A percentile compares a stretch with the other conserved stretches of the same genome.
These are phyloP conservation scores for Pichia heedii DNA, from an alignment of 805 yeast species.

Conservation along the genomic window DNA sequence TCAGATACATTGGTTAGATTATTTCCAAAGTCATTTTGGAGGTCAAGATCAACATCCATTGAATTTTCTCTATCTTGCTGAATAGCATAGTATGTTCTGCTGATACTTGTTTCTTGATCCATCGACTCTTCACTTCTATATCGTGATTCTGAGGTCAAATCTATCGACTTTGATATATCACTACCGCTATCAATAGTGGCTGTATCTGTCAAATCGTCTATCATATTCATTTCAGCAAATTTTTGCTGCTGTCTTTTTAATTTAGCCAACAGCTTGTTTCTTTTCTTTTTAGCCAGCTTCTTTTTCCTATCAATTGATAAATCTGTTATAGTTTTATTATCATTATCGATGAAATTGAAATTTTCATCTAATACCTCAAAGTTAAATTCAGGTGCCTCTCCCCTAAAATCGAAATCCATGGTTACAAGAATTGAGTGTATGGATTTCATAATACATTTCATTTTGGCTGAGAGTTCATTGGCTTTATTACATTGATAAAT, in stretches of 20 bases:
- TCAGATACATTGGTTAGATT: background rate
- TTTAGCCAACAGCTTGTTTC: constrained; percentile 63
- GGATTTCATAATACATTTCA: constrained; percentile 4
- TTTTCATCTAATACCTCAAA: constrained; percentile 11
- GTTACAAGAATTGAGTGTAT: constrained; percentile 1
- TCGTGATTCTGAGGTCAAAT: background rate
- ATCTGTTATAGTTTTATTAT: constrained; percentile 18
- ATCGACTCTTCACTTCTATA: background rate
- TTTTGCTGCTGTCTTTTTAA: constrained; percentile 70
- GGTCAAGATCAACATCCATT: background rate
- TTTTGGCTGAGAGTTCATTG: constrained; percentile 3
- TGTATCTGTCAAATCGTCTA: constrained; percentile 20
- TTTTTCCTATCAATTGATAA: constrained; percentile 51
- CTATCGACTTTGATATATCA: background rate
- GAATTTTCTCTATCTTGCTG: no score
- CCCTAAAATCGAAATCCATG: background rate
- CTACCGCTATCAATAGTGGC: background rate
- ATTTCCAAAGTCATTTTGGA: background rate
- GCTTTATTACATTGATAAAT: constrained; percentile 4
- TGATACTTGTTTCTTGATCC: no score
- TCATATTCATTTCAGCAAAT: constrained; percentile 50
- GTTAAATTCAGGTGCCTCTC: constrained; percentile 4
- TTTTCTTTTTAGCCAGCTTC: constrained; percentile 59
- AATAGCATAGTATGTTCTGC: background rate
- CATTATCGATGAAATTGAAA: background rate